Percentiles rank a stretch among this genome's conserved stretches.
Evolutionary conservation across 305 asterid species (phyloP).

Genomic region (Plantago rigida): DNA sequence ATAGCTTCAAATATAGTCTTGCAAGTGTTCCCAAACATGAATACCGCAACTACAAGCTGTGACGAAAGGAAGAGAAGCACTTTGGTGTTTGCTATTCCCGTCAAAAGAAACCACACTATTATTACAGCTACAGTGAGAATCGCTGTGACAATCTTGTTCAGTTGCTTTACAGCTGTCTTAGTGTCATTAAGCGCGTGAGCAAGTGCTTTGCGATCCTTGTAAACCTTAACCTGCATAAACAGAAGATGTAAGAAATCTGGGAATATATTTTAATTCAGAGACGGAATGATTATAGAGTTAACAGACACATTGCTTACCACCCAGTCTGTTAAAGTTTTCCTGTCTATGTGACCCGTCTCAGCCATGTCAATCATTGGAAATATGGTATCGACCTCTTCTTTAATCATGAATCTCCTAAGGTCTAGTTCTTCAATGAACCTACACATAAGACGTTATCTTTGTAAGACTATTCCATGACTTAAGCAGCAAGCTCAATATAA

Average conservation of each 20-base stretch:
- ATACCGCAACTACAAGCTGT: slow-evolving; percentile 64
- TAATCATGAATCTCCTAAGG: slow-evolving; percentile 65
- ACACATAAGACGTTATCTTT: slow-evolving; percentile 2
- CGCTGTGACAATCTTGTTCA: slow-evolving; percentile 50
- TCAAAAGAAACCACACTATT: slow-evolving; percentile 65
- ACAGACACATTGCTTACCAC: slow-evolving; percentile 44
- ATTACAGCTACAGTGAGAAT: slow-evolving; percentile 44
- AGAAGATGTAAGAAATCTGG: slow-evolving; percentile 3
- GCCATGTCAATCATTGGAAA: slow-evolving; percentile 75
- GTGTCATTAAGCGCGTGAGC: slow-evolving; percentile 74
- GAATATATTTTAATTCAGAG: not conserved
- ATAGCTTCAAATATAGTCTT: slow-evolving; percentile 80
- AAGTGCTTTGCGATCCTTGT: slow-evolving; percentile 61
- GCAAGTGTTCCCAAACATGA: slow-evolving; percentile 83
- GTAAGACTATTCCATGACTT: not conserved
- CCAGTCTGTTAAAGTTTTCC: slow-evolving; percentile 70
- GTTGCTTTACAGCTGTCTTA: slow-evolving; percentile 67
- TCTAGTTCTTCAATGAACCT: slow-evolving; percentile 66
- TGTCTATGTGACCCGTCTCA: slow-evolving; percentile 58
- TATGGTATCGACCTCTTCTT: slow-evolving; percentile 71
- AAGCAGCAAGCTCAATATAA: not conserved
- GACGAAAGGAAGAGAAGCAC: slow-evolving; percentile 64
- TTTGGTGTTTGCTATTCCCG: slow-evolving; percentile 68
- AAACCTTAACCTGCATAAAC: slow-evolving; percentile 57
- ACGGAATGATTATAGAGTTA: too few relatives aligned